Evolutionary conservation across 2,329 filamentous ascomycete species (phyloP), one percentile per base, ranked within the genome.

Genomic region (Exutisphaerella laricina): DNA sequence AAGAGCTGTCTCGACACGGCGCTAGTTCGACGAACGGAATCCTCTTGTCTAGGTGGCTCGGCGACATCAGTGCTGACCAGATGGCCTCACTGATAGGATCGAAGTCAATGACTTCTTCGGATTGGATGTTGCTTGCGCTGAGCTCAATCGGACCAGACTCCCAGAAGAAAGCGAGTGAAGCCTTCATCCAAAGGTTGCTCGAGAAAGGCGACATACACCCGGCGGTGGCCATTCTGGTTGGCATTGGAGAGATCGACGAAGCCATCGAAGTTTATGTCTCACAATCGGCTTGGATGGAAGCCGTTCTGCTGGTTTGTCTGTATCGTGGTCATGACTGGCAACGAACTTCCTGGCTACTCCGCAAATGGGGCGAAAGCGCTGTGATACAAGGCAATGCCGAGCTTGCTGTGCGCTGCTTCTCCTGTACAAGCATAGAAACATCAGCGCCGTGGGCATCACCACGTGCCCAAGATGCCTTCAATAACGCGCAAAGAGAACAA

Each of bases 191-290:
- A 63, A 82, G 88, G 37, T 73, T 98, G 1, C 75, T 98, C 1
- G 88, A 94, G 63, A 86, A 83, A 50, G 88, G 88, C 20, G 92
- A 98, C 57, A 73, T 96, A 2, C 89, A 98, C 60, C 88, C 88
- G 1, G 88, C 92, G 4, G 89, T 88, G 13, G 90, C 90, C 0
- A 90, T 97, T 49, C 80, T 98, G 65, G 80, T 98, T 23, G 88
- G 89, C 10, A 80, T 98, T 66, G 89, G 89, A 2, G 90, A 97
- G 60, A 75, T 86, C 55, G 90, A 94, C 52, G 90, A 98, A 62
- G 92, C 92, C 1, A 89, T 98, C 46, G 92, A 98, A 65, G 84
- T 96, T 21, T 98, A 98, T 58, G 80, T 95, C 22, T 95, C 89
- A 8, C 88, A 92, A 52, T 88, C 84, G 63, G 82, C 83, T 58